Evolutionary conservation across 306 rosid species (phyloP), one percentile per base, ranked within the genome.

Genomic region (Quercus glauca): DNA sequence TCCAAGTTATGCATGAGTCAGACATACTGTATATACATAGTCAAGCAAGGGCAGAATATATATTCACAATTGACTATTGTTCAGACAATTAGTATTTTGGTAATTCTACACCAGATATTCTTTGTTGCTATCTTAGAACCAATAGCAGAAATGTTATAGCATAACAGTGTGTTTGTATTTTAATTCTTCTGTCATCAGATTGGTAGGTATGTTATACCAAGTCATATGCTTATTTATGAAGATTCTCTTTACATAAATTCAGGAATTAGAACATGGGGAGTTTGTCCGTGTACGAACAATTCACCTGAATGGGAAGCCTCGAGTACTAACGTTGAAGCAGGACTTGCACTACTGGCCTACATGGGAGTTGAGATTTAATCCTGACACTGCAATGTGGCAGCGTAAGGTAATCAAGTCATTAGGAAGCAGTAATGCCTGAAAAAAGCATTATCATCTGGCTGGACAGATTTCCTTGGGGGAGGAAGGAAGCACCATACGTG

Each of bases 341-440:
- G 97, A 95, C 82, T 87, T 95, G 90, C 99, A 92, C 73, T 92
- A 95, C 81, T 92, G 99, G 97, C 94, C 94, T 29, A 91, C 97
- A 2, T 94, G 97, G 97, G 97, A 95, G 63, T 81, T 92, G 84
- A 86, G 94, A 76, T 95, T 92, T 71, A 83, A 92, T 81, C 95
- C 91, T 6, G 89, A 92, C 51, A 78, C 91, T 1, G 94, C 95
- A 55, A 80, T 86, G 61, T 95, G 99, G 99, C 90, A 80, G 78
- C 95, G 99, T 69, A 86, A 83, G 77, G 74, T 83, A 8, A 91
- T 95, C 70, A 92, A 91, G 84, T 77, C 86, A 25, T 80, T 95
- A 71, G 83, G 83, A 21, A 65, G 85, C 53, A 81, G 37, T 45
- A 23, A 78, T 79, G 64, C 45, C 45, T 89, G 79, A 85, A 73